Percentiles rank a stretch among this genome's conserved stretches.
Conservation (phyloP, 257 asterid genomes). For the Solanum ahanhuiri region DNA sequence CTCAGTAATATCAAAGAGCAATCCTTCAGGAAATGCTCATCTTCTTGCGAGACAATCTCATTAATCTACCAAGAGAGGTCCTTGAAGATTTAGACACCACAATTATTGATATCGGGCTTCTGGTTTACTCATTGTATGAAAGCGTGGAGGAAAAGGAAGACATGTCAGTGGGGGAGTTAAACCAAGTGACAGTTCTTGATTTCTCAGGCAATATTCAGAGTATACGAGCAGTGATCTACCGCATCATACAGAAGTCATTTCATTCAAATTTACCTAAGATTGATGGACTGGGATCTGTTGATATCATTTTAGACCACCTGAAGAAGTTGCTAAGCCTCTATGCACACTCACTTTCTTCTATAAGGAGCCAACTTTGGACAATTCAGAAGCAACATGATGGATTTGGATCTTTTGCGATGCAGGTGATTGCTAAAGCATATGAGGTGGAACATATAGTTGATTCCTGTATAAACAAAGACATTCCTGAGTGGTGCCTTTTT, state of each 20-base stretch:
- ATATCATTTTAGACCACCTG: background rate
- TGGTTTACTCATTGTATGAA: background rate
- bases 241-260: background rate
- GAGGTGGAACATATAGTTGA: conserved; percentile 7
- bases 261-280: background rate
- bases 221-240: background rate
- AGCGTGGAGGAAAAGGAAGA: background rate
- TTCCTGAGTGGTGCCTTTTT: background rate
- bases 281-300: background rate
- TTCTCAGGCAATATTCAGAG: background rate
- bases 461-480: background rate
- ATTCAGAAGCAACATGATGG: background rate
- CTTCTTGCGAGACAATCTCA: background rate
- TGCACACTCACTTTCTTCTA: background rate
- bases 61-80: background rate
- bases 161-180: background rate
- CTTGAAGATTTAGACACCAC: background rate
- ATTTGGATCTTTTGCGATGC: background rate
- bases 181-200: background rate
- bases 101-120: background rate
- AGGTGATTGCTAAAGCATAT: conserved; percentile 1
- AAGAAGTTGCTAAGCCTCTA: background rate
- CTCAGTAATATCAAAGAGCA: background rate
- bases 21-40: background rate
- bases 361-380: background rate